Percentiles rank a stretch among this genome's conserved stretches.
phyloP scores from a whole-genome alignment of 352 stramenopile species.

The Nannochloropsis limnetica region DNA sequence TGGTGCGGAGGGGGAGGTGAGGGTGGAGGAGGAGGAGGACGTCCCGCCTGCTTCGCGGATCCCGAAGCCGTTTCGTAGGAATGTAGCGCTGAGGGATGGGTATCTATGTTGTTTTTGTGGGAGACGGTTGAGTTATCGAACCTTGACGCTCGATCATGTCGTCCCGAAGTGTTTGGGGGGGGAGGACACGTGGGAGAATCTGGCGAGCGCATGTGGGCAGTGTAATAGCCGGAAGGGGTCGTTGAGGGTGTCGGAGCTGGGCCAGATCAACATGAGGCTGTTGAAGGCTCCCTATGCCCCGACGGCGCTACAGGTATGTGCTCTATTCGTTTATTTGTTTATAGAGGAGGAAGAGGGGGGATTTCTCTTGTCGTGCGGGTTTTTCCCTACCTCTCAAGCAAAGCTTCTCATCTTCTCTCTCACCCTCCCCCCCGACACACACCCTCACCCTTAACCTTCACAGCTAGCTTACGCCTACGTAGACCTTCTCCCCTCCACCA shows the following conservation, averaged over 20 bases:
- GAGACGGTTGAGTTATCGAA: not conserved
- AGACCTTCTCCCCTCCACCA: not conserved
- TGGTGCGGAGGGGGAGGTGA: not conserved
- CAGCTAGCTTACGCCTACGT: conserved; percentile 24
- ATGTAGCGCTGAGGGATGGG: not conserved
- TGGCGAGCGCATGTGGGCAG: not conserved
- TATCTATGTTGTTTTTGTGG: not conserved
- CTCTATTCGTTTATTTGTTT: no score
- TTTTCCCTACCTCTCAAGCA: no score
- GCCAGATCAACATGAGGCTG: conserved; percentile 2
- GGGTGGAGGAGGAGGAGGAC: not conserved
- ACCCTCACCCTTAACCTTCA: not conserved
- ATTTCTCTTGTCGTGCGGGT: no score
- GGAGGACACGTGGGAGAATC: conserved; percentile 26
- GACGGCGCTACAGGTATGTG: conserved; percentile 17
- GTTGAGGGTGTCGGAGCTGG: not conserved
- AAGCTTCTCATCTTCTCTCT: not conserved
- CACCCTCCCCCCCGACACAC: not conserved
- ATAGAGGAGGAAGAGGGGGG: no score
- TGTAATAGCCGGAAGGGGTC: conserved; percentile 27
- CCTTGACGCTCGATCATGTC: not conserved
- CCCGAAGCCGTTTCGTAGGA: not conserved
- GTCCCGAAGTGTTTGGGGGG: not conserved
- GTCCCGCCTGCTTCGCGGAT: not conserved
- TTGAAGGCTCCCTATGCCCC: not conserved